Conservation (phyloP, 2,329 filamentous ascomycete genomes). For the Colletotrichum aenigma region DNA sequence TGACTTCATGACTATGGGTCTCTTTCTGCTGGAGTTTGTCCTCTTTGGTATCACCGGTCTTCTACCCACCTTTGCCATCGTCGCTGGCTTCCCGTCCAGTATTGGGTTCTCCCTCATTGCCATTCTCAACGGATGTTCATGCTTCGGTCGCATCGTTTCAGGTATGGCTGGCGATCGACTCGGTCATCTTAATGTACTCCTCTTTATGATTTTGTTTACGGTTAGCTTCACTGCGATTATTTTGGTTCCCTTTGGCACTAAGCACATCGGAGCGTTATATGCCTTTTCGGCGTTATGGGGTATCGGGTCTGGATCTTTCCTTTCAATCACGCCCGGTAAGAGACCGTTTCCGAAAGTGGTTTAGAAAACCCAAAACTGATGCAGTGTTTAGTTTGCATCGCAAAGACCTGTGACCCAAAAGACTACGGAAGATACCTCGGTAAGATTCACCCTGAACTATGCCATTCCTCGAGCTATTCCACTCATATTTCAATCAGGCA, state of each 20-base stretch:
- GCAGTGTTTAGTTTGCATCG: slow-evolving; percentile 40
- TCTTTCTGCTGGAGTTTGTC: slow-evolving; percentile 52
- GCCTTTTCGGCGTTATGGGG: slow-evolving; percentile 50
- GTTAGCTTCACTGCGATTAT: slow-evolving; percentile 44
- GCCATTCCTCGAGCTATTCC: neutral
- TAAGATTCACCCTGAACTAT: neutral
- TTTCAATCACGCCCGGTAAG: slow-evolving; percentile 41
- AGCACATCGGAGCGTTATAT: slow-evolving; percentile 42
- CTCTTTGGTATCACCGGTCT: slow-evolving; percentile 52
- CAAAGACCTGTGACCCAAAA: slow-evolving; percentile 48
- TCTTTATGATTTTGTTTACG: slow-evolving; percentile 37
- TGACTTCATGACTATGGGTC: slow-evolving; percentile 41
- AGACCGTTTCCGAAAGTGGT: neutral
- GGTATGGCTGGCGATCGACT: slow-evolving; percentile 45
- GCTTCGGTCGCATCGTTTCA: slow-evolving; percentile 46
- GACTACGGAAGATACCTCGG: slow-evolving; percentile 49
- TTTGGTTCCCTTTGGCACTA: slow-evolving; percentile 49
- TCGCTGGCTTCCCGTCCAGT: slow-evolving; percentile 34
- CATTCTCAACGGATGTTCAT: slow-evolving; percentile 45
- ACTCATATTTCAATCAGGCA: slow-evolving; percentile 30
- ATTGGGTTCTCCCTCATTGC: slow-evolving; percentile 48
- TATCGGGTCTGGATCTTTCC: slow-evolving; percentile 51
- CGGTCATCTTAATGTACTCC: slow-evolving; percentile 49
- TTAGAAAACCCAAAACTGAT: neutral
- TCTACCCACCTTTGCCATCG: slow-evolving; percentile 48